Evolutionary conservation across 2,329 filamentous ascomycete genomes (phyloP).

Genomic region (Fusarium virguliforme): DNA sequence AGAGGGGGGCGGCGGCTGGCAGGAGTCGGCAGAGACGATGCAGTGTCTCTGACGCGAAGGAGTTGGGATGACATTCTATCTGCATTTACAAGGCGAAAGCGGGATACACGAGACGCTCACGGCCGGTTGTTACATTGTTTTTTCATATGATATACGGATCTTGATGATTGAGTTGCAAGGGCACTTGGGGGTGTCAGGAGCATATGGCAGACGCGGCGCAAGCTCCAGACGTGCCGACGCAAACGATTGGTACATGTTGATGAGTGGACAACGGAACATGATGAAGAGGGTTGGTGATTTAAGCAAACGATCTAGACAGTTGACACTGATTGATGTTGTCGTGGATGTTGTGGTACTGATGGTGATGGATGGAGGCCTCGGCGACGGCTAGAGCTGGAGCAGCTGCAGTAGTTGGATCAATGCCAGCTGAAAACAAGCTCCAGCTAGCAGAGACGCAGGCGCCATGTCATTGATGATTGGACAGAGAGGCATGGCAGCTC

Average conservation of each 20-base stretch:
- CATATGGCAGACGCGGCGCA: conserved; percentile 28
- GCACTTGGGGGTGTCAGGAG: conserved; percentile 46
- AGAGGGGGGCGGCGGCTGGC: conserved; percentile 10
- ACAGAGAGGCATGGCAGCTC: conserved; percentile 9
- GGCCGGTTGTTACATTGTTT: conserved; percentile 28
- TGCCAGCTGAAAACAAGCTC: conserved; percentile 40
- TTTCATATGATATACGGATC: conserved; percentile 23
- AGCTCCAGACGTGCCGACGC: conserved; percentile 31
- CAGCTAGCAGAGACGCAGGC: conserved; percentile 10
- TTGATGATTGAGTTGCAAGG: conserved; percentile 33
- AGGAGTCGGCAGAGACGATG: conserved; percentile 14
- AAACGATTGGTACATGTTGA: conserved; percentile 42
- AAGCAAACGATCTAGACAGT: background rate
- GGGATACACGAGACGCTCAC: conserved; percentile 49
- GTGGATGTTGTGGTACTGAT: background rate
- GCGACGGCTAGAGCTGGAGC: background rate
- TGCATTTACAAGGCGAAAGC: conserved; percentile 43
- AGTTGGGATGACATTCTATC: conserved; percentile 36
- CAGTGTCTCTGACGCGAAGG: conserved; percentile 31
- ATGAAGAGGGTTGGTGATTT: background rate
- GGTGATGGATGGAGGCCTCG: background rate
- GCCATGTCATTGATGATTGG: conserved; percentile 3
- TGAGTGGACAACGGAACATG: background rate
- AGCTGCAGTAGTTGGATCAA: background rate
- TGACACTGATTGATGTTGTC: background rate